Conservation (phyloP, 306 rosid species). For the Luffa aegyptiaca region DNA sequence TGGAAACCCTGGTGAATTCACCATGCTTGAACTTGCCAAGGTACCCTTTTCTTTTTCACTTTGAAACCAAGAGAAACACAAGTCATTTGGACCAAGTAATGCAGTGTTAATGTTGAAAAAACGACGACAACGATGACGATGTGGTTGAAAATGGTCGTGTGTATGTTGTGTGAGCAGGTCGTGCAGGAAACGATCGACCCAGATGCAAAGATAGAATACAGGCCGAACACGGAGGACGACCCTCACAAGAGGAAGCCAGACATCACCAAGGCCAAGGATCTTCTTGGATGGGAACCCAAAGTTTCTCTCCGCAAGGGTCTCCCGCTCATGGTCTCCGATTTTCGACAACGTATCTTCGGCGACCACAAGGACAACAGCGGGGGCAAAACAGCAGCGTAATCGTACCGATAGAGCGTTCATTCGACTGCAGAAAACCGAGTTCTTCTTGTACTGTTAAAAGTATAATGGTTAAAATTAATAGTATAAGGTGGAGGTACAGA, state of each 20-base stretch:
- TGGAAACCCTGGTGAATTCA: slow-evolving; percentile 98
- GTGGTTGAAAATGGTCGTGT: neutral
- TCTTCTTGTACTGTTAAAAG: neutral
- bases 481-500: neutral
- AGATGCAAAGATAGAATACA: slow-evolving; percentile 83
- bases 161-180: slow-evolving; percentile 38
- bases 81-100: neutral
- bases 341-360: slow-evolving; percentile 85
- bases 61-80: neutral
- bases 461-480: neutral
- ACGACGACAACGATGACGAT: neutral
- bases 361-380: slow-evolving; percentile 46
- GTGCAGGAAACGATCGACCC: slow-evolving; percentile 96
- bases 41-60: slow-evolving; percentile 20
- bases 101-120: neutral
- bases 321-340: slow-evolving; percentile 89
- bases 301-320: slow-evolving; percentile 83
- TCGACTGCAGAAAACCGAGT: neutral
- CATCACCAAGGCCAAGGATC: slow-evolving; percentile 67
- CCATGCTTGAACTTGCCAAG: slow-evolving; percentile 99
- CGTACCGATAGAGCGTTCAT: too few species aligned
- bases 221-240: slow-evolving; percentile 88
- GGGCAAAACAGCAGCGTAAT: neutral
- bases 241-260: slow-evolving; percentile 99
- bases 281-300: slow-evolving; percentile 90